Conservation (phyloP, 31 red algal species). For the Bonnemaisonia californica region DNA sequence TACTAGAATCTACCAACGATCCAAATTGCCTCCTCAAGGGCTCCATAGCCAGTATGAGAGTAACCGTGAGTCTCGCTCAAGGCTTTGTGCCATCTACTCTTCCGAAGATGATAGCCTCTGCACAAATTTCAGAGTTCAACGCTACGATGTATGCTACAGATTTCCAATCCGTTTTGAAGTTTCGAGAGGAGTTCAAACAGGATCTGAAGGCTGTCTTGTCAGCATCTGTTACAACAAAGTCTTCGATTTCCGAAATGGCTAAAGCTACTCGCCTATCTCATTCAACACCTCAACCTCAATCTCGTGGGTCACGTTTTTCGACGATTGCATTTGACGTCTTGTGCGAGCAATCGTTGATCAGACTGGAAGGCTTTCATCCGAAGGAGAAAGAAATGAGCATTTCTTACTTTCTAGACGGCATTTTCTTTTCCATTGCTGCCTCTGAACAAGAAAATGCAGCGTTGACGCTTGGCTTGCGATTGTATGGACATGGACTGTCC, state of each 20-base stretch:
- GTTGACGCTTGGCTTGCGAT: slow-evolving; percentile 48
- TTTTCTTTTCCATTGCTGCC: slow-evolving; percentile 74
- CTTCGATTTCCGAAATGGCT: slow-evolving; percentile 69
- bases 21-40: slow-evolving; percentile 54
- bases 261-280: slow-evolving; percentile 38
- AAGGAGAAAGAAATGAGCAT: slow-evolving; percentile 61
- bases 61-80: slow-evolving; percentile 55
- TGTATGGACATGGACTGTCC: slow-evolving; percentile 60
- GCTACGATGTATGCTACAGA: slow-evolving; percentile 51
- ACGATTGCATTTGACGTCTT: slow-evolving; percentile 64
- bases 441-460: slow-evolving; percentile 76
- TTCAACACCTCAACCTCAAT: neutral
- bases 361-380: slow-evolving; percentile 69
- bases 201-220: slow-evolving; percentile 54
- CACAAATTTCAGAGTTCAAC: slow-evolving; percentile 52
- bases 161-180: slow-evolving; percentile 60
- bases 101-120: slow-evolving; percentile 58
- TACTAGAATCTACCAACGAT: slow-evolving; percentile 53
- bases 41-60: slow-evolving; percentile 45
- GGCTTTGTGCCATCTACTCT: slow-evolving; percentile 18
- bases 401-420: slow-evolving; percentile 58
- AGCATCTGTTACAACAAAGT: slow-evolving; percentile 59
- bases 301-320: slow-evolving; percentile 25
- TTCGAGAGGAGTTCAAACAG: slow-evolving; percentile 69
- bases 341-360: slow-evolving; percentile 52